Conservation (phyloP, 2,329 filamentous ascomycete genomes). For the Cercospora canescens region DNA sequence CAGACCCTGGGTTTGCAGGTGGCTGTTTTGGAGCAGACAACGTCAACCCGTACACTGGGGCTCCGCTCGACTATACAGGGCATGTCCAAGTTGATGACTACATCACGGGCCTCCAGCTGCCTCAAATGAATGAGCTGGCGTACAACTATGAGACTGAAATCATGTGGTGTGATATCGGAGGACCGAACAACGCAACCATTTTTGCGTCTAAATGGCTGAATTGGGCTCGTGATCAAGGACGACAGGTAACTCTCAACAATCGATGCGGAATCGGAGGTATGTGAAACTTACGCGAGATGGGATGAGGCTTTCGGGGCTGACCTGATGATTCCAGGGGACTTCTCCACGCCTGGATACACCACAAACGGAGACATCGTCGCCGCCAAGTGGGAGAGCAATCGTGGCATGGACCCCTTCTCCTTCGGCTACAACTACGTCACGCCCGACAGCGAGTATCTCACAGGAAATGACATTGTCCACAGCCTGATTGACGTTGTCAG, state of each 20-base stretch:
- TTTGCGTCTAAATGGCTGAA: conserved; percentile 44
- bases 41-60: conserved; percentile 34
- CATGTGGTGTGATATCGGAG: conserved; percentile 51
- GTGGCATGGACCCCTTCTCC: conserved; percentile 26
- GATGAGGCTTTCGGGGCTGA: too few species aligned
- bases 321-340: conserved; percentile 5
- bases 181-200: conserved; percentile 37
- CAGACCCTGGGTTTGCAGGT: conserved; percentile 3
- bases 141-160: conserved; percentile 48
- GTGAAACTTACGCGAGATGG: background rate
- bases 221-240: conserved; percentile 31
- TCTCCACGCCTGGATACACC: conserved; percentile 25
- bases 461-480: conserved; percentile 20
- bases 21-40: conserved; percentile 1
- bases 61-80: conserved; percentile 41
- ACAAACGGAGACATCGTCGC: conserved; percentile 14
- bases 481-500: conserved; percentile 28
- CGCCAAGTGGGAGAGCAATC: conserved; percentile 25
- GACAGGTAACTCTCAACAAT: conserved; percentile 14
- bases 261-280: conserved; percentile 1
- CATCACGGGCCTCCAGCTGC: conserved; percentile 46
- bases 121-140: conserved; percentile 50
- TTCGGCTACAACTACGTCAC: conserved; percentile 27
- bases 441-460: conserved; percentile 20
- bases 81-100: conserved; percentile 43